Evolutionary conservation across 2,329 filamentous ascomycete species (phyloP).

Genomic region (Colletotrichum horii): DNA sequence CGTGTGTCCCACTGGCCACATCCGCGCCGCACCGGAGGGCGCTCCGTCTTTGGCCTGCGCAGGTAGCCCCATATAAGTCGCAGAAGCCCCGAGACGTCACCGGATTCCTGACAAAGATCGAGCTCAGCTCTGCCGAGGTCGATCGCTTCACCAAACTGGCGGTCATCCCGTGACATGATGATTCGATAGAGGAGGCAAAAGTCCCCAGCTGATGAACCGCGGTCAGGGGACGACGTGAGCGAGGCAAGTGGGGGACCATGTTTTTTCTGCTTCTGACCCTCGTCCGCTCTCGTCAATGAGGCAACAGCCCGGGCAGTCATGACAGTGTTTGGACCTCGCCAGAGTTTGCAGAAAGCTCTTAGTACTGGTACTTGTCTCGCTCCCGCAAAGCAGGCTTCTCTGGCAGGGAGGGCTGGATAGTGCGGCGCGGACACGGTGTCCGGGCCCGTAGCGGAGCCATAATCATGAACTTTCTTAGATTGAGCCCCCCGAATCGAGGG

Average conservation of each 20-base stretch:
- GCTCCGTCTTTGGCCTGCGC: neutral
- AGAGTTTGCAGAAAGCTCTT: neutral
- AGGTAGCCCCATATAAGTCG: neutral
- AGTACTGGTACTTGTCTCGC: neutral
- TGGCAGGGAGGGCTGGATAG: neutral
- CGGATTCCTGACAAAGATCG: neutral
- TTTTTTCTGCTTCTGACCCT: neutral
- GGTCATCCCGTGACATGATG: neutral
- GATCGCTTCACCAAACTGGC: neutral
- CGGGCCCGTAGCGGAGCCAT: slow-evolving; percentile 10
- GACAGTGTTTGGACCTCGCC: neutral
- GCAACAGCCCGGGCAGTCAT: neutral
- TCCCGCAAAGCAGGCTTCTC: neutral
- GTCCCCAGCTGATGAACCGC: neutral
- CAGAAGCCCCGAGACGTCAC: neutral
- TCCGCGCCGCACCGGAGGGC: neutral
- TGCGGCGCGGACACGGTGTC: slow-evolving; percentile 7
- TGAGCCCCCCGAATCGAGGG: slow-evolving; percentile 5
- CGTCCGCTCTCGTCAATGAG: neutral
- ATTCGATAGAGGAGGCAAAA: neutral
- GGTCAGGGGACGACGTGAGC: neutral
- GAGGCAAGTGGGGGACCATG: neutral
- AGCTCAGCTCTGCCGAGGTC: neutral
- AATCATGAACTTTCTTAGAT: slow-evolving; percentile 17
- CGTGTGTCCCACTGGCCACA: neutral